These are phyloP conservation scores for Piper betle DNA, from an alignment of 164 flowering plant species.

Conservation along the genomic window DNA sequence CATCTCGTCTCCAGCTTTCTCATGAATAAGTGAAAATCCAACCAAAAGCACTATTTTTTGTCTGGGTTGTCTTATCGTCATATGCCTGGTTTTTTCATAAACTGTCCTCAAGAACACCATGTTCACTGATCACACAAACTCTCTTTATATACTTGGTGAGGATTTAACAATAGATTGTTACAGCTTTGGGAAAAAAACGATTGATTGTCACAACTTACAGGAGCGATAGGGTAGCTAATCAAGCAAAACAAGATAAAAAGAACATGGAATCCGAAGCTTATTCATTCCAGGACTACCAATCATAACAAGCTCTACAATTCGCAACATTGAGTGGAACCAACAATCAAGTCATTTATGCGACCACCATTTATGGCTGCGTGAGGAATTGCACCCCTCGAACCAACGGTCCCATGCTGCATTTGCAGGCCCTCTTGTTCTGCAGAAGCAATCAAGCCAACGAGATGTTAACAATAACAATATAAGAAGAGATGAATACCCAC, in stretches of 20 bases:
- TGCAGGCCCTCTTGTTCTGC: slow-evolving; percentile 2
- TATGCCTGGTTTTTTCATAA: background rate
- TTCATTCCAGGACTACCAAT: background rate
- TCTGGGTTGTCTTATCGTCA: background rate
- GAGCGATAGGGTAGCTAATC: background rate
- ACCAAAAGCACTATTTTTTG: background rate
- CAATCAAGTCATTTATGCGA: background rate
- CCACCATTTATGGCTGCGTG: slow-evolving; percentile 3
- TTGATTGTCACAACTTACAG: no score
- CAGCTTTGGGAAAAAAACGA: no score
- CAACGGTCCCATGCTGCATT: slow-evolving; percentile 3
- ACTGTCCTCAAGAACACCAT: no score
- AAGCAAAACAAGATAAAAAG: background rate
- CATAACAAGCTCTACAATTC: background rate
- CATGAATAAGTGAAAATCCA: background rate
- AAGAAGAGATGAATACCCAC: background rate
- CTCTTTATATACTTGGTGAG: no score
- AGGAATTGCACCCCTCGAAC: background rate
- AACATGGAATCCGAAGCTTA: background rate
- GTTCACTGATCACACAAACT: no score
- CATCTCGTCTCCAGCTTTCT: no score
- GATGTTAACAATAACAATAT: background rate
- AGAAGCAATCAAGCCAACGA: background rate
- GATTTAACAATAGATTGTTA: no score
- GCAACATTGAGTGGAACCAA: background rate